These are phyloP conservation scores for Clonostachys solani DNA, from an alignment of 2,329 filamentous ascomycete species.

Conservation along the genomic window DNA sequence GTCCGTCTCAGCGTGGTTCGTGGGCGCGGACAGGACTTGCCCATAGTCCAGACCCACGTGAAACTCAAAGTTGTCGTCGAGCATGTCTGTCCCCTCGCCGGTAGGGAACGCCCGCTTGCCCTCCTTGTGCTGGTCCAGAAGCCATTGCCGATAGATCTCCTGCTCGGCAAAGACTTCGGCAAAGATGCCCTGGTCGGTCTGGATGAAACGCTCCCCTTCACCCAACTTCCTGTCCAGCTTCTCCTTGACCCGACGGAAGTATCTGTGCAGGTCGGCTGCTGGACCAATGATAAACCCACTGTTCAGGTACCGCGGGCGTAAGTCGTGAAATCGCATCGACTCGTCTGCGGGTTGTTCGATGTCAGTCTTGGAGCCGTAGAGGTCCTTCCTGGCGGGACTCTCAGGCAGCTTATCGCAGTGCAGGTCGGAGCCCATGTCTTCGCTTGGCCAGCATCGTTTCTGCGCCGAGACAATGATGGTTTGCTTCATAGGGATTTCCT, in stretches of 20 bases:
- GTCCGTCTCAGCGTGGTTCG: constrained; percentile 9
- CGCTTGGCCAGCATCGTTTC: constrained; percentile 14
- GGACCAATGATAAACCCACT: constrained; percentile 21
- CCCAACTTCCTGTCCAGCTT: constrained; percentile 13
- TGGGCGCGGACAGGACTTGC: constrained; percentile 12
- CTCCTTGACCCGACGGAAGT: constrained; percentile 15
- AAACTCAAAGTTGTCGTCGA: constrained; percentile 12
- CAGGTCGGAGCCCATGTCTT: constrained; percentile 7
- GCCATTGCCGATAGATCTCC: constrained; percentile 23
- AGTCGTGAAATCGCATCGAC: constrained; percentile 2
- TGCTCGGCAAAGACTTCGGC: constrained; percentile 22
- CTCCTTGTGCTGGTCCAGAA: background rate
- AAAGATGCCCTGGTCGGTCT: constrained; percentile 22
- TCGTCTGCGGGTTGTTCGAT: background rate
- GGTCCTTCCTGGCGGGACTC: constrained; percentile 10
- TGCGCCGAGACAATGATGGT: constrained; percentile 13
- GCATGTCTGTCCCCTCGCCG: background rate
- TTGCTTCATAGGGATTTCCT: constrained; percentile 11
- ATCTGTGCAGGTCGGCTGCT: constrained; percentile 15
- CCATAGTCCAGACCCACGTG: constrained; percentile 17
- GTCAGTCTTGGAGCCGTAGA: constrained; percentile 14
- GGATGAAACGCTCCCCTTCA: constrained; percentile 6
- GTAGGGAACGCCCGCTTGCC: background rate
- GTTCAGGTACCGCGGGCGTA: constrained; percentile 20
- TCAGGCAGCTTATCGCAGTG: constrained; percentile 15